A percentile compares a stretch with the other conserved stretches of the same genome.
Evolutionary conservation across 2,329 filamentous ascomycete genomes (phyloP).

Genomic region (Fusarium mundagurra): DNA sequence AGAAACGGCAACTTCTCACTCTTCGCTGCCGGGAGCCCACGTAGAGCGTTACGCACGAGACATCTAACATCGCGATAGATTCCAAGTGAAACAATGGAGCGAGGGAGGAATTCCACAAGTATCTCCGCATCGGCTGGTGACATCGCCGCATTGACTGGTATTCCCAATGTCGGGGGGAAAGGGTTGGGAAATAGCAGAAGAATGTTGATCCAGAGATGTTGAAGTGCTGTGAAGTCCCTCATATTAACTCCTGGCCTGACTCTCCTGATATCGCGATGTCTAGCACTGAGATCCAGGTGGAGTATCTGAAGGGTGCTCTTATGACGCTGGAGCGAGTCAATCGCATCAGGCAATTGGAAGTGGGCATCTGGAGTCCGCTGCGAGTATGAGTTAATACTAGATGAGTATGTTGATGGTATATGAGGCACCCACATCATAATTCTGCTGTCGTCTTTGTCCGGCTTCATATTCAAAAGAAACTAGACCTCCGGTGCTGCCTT

Average conservation of each 20-base stretch:
- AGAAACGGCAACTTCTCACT: background rate
- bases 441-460: fast-evolving
- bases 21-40: background rate
- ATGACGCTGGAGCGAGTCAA: background rate
- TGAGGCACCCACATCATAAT: background rate
- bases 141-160: no score
- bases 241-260: background rate
- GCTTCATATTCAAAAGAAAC: background rate
- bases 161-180: no score
- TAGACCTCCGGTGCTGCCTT: background rate
- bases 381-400: background rate
- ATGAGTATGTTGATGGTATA: background rate
- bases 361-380: no score
- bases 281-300: background rate
- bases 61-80: background rate
- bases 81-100: background rate
- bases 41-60: fast-evolving
- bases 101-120: background rate
- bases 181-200: background rate
- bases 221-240: background rate
- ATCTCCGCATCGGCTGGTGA: background rate
- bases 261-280: background rate
- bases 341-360: background rate
- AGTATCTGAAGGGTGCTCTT: background rate
- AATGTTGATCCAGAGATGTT: background rate